Evolutionary conservation across 768 basidiomycete species (phyloP), one percentile per base, ranked within the genome.

Genomic region (Mrakia gelida): DNA sequence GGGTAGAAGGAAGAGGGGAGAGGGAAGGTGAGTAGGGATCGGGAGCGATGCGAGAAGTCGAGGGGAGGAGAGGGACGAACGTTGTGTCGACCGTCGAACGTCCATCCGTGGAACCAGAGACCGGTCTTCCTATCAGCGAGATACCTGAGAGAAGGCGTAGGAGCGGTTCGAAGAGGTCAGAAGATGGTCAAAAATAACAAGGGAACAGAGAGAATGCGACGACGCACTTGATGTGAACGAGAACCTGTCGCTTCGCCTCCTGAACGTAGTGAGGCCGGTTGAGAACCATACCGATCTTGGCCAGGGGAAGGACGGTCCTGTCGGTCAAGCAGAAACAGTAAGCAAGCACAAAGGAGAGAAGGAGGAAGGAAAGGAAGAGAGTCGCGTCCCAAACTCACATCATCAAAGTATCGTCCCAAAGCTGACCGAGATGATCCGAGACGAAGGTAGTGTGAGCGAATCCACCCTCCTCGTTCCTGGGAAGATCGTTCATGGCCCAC

Each of bases 351-450:
- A 21, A 16, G 21, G 21, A 2, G 49, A 5, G 4, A 63, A 30
- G 32, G 71, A 38, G 45, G 15, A 67, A 52, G 49, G 18, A 21
- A 52, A 52, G 18, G 49, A 18, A 21, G 49, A 16, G 41, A 32
- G 67, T 45, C 34, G 34, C 18, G 41, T 52, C 49, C 3, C 16
- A 52, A 21, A 81, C 34, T 85, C 84, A 72, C 88, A 89, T 89
- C 88, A 88, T 88, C 78, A 89, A 82, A 2, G 88, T 89, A 81
- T 89, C 88, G 81, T 89, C 88, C 88, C 88, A 88, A 9, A 88
- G 81, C 78, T 89, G 88, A 77, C 88, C 86, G 79, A 84, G 71
- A 81, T 88, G 86, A 62, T 83, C 82, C 32, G 82, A 83, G 41
- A 85, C 81, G 81, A 86, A 87, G 18, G 87, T 88, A 75, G 86